Conservation (phyloP, 2,329 filamentous ascomycete genomes). For the Epichloe gansuensis region DNA sequence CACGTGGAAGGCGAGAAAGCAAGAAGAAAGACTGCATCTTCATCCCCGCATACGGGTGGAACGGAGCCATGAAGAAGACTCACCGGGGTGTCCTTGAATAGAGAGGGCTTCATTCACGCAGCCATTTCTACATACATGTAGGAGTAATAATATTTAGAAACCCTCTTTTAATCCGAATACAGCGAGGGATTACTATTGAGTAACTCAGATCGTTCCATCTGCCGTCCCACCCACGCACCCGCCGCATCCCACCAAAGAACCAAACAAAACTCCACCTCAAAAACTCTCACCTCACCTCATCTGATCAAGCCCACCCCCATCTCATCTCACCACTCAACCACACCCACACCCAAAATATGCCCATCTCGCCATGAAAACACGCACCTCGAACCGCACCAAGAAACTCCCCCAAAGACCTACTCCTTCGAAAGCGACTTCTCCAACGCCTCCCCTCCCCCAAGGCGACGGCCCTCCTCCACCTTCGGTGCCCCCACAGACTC, state of each 20-base stretch:
- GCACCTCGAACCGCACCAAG: conserved; percentile 24
- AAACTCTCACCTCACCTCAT: background rate
- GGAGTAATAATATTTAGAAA: no score
- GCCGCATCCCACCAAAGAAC: background rate
- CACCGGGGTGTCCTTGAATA: no score
- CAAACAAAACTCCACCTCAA: background rate
- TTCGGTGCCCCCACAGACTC: conserved; percentile 9
- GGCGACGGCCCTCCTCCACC: background rate
- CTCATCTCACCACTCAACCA: background rate
- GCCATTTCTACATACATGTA: no score
- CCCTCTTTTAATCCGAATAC: no score
- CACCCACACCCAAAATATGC: background rate
- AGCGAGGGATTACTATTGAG: no score
- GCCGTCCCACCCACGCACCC: background rate
- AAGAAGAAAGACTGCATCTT: no score
- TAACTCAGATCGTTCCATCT: no score
- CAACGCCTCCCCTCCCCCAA: background rate
- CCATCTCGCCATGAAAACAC: conserved; percentile 22
- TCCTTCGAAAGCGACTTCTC: conserved; percentile 19
- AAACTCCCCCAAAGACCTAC: conserved; percentile 22
- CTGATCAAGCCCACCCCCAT: background rate
- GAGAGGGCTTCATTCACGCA: no score
- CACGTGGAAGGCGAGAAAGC: no score
- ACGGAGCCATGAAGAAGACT: no score
- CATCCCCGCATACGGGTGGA: no score